Evolutionary conservation across 2,329 filamentous ascomycete species (phyloP).

Genomic region (Aspergillus fructus): DNA sequence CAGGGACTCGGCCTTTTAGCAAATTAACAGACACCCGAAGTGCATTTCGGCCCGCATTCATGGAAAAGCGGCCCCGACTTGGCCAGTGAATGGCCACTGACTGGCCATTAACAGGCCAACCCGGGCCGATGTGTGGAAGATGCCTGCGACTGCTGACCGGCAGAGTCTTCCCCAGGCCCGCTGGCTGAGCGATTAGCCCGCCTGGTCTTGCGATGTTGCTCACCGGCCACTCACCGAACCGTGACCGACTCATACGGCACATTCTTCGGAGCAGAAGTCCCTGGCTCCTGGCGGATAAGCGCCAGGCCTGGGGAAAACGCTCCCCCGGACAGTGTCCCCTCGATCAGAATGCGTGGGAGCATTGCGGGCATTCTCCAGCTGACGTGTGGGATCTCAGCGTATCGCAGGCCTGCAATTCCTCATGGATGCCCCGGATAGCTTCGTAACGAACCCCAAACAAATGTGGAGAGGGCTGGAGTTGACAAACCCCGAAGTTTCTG

Average conservation of each 20-base stretch:
- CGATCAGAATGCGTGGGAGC: no score
- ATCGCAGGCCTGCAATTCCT: constrained; percentile 19
- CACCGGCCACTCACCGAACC: background rate
- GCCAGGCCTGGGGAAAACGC: constrained; percentile 29
- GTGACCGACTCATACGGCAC: constrained; percentile 19
- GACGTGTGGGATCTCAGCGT: constrained; percentile 9
- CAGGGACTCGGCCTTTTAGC: no score
- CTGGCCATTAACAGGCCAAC: background rate
- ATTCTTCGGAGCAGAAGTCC: constrained; percentile 20
- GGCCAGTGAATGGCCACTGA: no score
- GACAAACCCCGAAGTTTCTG: constrained; percentile 18
- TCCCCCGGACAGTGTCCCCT: constrained; percentile 26
- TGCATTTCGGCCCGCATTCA: background rate
- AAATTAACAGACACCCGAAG: no score
- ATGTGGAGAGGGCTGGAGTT: constrained; percentile 28
- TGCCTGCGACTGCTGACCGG: constrained; percentile 1
- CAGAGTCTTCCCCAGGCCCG: constrained; percentile 10
- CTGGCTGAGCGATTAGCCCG: constrained; percentile 5
- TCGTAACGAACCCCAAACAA: constrained; percentile 19
- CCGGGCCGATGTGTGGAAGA: constrained; percentile 1
- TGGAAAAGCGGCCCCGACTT: background rate
- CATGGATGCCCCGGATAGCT: constrained; percentile 29
- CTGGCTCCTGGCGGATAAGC: constrained; percentile 16
- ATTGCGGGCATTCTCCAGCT: constrained; percentile 6
- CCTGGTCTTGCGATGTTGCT: no score